These are phyloP conservation scores for Xylariaceae sp. DNA, from an alignment of 2,329 filamentous ascomycete species.

Conservation along the genomic window DNA sequence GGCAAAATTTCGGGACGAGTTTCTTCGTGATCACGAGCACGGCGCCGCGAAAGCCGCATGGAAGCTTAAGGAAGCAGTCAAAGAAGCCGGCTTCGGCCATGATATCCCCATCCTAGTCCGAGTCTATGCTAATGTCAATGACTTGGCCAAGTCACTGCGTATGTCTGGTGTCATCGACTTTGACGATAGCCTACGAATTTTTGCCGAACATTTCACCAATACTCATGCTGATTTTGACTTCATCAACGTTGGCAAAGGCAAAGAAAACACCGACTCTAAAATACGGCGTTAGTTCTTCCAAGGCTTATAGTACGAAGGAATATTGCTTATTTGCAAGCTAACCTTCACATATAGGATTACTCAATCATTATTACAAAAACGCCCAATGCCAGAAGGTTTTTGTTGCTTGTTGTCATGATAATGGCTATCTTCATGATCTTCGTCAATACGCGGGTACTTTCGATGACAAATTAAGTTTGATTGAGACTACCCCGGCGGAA, in stretches of 20 bases:
- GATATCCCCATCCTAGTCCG: slow-evolving; percentile 44
- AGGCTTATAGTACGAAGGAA: neutral
- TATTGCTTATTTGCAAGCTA: slow-evolving; percentile 16
- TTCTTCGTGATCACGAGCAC: slow-evolving; percentile 37
- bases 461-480: slow-evolving; percentile 38
- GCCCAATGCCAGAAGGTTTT: slow-evolving; percentile 45
- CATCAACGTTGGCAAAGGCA: slow-evolving; percentile 46
- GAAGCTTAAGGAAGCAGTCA: slow-evolving; percentile 43
- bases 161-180: slow-evolving; percentile 42
- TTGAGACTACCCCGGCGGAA: slow-evolving; percentile 45
- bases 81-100: slow-evolving; percentile 34
- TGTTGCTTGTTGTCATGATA: slow-evolving; percentile 45
- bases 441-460: slow-evolving; percentile 40
- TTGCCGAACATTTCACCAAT: slow-evolving; percentile 46
- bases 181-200: slow-evolving; percentile 43
- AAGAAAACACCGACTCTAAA: slow-evolving; percentile 45
- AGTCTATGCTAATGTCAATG: slow-evolving; percentile 45
- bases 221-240: slow-evolving; percentile 45
- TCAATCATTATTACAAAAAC: slow-evolving; percentile 45
- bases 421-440: slow-evolving; percentile 46
- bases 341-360: slow-evolving; percentile 37
- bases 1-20: slow-evolving; percentile 45
- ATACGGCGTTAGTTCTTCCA: slow-evolving; percentile 38
- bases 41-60: slow-evolving; percentile 42
- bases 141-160: slow-evolving; percentile 43